Evolutionary conservation across 257 asterid species (phyloP).

Genomic region (Nicotiana otophora): DNA sequence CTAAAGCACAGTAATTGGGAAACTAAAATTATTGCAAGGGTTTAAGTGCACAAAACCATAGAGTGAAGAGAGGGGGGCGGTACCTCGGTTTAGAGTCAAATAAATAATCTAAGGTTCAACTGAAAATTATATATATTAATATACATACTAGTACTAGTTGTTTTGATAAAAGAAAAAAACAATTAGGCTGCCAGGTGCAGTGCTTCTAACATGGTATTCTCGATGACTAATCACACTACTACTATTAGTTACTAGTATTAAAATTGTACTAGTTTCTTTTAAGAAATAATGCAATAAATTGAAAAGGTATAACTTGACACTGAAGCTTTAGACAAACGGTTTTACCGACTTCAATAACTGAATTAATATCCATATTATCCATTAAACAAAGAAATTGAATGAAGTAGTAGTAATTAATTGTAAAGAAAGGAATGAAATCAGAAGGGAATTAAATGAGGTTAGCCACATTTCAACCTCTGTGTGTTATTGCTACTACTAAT

Average conservation of each 20-base stretch:
- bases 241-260: background rate
- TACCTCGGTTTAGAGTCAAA: slow-evolving; percentile 21
- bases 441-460: slow-evolving; percentile 2
- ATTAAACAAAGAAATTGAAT: background rate
- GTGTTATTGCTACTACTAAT: background rate
- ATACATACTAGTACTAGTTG: background rate
- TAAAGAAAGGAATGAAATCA: background rate
- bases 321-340: slow-evolving; percentile 18
- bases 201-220: background rate
- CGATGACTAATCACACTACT: background rate
- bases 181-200: background rate
- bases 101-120: background rate
- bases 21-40: background rate
- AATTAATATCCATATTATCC: slow-evolving; percentile 1
- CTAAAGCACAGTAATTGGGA: background rate
- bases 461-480: slow-evolving; percentile 9
- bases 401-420: slow-evolving; percentile 14
- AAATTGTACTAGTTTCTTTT: background rate
- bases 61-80: slow-evolving; percentile 27
- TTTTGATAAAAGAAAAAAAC: background rate
- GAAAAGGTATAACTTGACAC: background rate
- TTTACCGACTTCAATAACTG: slow-evolving; percentile 27
- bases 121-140: background rate
- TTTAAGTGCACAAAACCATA: slow-evolving; percentile 12
- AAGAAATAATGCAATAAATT: too few species aligned